Base-by-base conservation (phyloP, 2,329 filamentous ascomycete genomes). In the Aaosphaeria arxii region DNA sequence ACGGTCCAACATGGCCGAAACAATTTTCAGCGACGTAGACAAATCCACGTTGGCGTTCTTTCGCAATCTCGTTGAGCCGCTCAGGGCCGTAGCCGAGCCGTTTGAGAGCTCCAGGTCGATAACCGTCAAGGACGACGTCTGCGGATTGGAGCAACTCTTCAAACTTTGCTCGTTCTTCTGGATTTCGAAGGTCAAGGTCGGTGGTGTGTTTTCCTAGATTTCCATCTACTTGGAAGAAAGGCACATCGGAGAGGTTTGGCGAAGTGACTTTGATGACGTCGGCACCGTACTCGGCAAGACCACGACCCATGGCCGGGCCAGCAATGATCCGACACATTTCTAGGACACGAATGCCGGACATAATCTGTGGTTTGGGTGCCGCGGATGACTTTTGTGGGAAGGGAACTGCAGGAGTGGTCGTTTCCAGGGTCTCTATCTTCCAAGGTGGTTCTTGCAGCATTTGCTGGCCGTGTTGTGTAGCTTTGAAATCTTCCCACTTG, bases 301-400 rank as follows among this genome's bases (percentile, higher is more conserved):
- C 84, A 30, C 86, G 81, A 3, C 83, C 83, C 55, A 90, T 84
- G 4, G 84, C 82, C n/a, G 87, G 87, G 0, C 86, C 87, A 4
- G 87, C 87, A 53, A 91, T 89, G 59, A 90, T 84, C 38, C 87
- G 83, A 61, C 86, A 88, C 30, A 91, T 72, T 62, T 91, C 88
- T 5, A 91, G 77, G 5, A 91, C 86, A 54, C 85, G 86, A 64
- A 90, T 77, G 0, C 87, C 87, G 5, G 61, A 76, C 50, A 73
- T 83, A 57, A 57, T 66, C 40, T 70, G 59, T 41, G 67, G 60
- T 47, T 66, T 70, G 11, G 58, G 66, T 49, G 61, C 46, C 11
- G 7, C 61, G 49, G 44, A 82, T 58, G 5, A 72, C 1, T 75
- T 69, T 62, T 60, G 59, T 0, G 67, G 65, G 33, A 85, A 71